A percentile compares a stretch with the other conserved stretches of the same genome.
These are phyloP conservation scores for Trichoderma virens DNA, from an alignment of 495 filamentous ascomycete species.

Conservation along the genomic window DNA sequence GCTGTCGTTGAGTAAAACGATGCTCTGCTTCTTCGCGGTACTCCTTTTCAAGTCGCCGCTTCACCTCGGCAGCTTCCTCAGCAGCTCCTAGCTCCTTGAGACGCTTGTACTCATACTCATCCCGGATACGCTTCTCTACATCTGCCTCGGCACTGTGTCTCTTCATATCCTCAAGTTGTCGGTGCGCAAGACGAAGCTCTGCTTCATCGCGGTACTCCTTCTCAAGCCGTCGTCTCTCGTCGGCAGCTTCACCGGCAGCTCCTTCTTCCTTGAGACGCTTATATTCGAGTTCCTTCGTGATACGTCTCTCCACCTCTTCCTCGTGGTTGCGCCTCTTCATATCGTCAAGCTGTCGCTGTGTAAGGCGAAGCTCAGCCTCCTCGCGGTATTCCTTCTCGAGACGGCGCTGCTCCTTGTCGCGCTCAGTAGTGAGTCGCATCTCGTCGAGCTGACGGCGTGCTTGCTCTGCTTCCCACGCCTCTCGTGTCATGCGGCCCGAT, in stretches of 20 bases:
- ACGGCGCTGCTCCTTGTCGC: constrained; percentile 36
- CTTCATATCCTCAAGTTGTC: constrained; percentile 38
- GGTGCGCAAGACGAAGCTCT: constrained; percentile 29
- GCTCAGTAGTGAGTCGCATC: constrained; percentile 16
- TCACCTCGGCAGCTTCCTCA: constrained; percentile 24
- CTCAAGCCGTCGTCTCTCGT: constrained; percentile 37
- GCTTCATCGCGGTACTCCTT: constrained; percentile 22
- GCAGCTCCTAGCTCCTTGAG: constrained; percentile 24
- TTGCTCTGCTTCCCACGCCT: constrained; percentile 26
- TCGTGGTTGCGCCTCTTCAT: constrained; percentile 33
- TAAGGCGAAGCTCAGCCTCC: constrained; percentile 28
- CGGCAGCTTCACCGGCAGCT: constrained; percentile 22
- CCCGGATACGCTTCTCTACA: constrained; percentile 38
- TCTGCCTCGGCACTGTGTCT: constrained; percentile 26
- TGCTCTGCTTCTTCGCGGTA: constrained; percentile 26
- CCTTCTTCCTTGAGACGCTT: constrained; percentile 33
- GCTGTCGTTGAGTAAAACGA: constrained; percentile 32
- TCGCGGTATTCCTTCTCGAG: constrained; percentile 22
- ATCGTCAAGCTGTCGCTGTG: constrained; percentile 36
- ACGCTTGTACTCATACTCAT: constrained; percentile 47
- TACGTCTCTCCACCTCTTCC: constrained; percentile 33
- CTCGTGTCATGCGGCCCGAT: constrained; percentile 19
- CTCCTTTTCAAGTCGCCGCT: constrained; percentile 31
- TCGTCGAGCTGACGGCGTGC: constrained; percentile 27
- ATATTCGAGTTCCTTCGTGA: constrained; percentile 44